Evolutionary conservation across 2,329 filamentous ascomycete species (phyloP), one percentile per base, ranked within the genome.

Genomic region (Lasiodiplodia citricola): DNA sequence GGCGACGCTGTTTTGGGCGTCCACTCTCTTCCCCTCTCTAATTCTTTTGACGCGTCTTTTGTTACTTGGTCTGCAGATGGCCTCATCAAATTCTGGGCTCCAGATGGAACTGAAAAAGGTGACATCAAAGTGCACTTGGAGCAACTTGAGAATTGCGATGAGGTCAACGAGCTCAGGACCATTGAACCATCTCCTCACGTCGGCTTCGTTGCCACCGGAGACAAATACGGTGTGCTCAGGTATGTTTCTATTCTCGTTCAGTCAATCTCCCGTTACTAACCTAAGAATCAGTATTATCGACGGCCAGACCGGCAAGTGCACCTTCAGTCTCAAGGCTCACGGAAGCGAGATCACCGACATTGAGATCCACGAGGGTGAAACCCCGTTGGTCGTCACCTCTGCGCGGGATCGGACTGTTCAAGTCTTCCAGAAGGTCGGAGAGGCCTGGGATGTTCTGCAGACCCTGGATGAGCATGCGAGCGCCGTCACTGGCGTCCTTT

Each of bases 381-480:
- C 83, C 57, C 86, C 88, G 44, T 83, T 97, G 56, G 85, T 98
- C 73, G 95, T 92, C 21, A 94, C 91, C 13, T 94, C 91, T 76
- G 92, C 93, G 44, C 87, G 96, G 72, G 96, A 99, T 80, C 90
- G 96, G 63, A 97, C 92, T n/a, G 88, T 95, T 0, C 96, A 99
- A 78, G 83, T 99, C n/a, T 98, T 97, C 77, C 85, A 88, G 70
- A 84, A 85, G 28, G 81, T 82, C 1, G 83, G 80, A 14, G 86
- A 88, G 2, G 81, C 80, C 2, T 91, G 96, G 79, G 87, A 92
- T 69, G 87, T 97, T 68, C 87, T 97, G 64, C 96, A 99, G 78
- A 99, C 96, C 0, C 87, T 98, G 76, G 90, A 92, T 68, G 95
- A 99, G 73, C 97, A 98, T 79, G 90, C 94, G 37, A 93, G 94